These are phyloP conservation scores for Astrephomene gubernaculifera DNA, from an alignment of 139 green algal genomes.

Conservation along the genomic window DNA sequence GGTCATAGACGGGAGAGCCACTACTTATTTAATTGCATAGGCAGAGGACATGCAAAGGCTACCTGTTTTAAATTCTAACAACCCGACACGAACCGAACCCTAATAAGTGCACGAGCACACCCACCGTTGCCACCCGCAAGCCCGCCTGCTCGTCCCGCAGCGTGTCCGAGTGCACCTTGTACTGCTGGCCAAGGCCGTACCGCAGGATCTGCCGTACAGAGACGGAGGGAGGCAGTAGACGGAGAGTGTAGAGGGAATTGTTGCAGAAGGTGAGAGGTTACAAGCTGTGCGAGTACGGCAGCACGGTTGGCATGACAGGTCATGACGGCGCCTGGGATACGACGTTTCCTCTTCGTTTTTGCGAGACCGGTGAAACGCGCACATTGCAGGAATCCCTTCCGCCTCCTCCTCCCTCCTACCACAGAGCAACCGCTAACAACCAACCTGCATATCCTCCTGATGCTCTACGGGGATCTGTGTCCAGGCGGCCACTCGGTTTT, in stretches of 20 bases:
- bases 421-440: neutral
- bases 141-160: conserved; percentile 48
- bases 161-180: conserved; percentile 53
- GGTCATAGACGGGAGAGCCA: too few relatives aligned
- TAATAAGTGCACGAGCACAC: neutral
- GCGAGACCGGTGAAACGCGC: too few relatives aligned
- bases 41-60: too few relatives aligned
- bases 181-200: conserved; percentile 52
- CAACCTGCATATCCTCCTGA: conserved; percentile 86
- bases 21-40: too few relatives aligned
- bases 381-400: too few relatives aligned
- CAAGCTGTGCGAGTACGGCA: too few relatives aligned
- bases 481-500: conserved; percentile 71
- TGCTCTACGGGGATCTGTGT: conserved; percentile 76
- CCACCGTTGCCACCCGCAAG: conserved; percentile 44
- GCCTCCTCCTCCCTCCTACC: neutral
- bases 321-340: too few relatives aligned
- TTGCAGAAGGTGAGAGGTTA: too few relatives aligned
- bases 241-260: neutral
- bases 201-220: conserved; percentile 32
- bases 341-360: too few relatives aligned
- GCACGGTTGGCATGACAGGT: too few relatives aligned
- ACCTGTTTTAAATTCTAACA: too few relatives aligned
- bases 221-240: neutral
- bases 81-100: neutral